Percentiles rank a stretch among this genome's conserved stretches.
Evolutionary conservation across 495 filamentous ascomycete species (phyloP).

Genomic region (Neurospora cerealis): DNA sequence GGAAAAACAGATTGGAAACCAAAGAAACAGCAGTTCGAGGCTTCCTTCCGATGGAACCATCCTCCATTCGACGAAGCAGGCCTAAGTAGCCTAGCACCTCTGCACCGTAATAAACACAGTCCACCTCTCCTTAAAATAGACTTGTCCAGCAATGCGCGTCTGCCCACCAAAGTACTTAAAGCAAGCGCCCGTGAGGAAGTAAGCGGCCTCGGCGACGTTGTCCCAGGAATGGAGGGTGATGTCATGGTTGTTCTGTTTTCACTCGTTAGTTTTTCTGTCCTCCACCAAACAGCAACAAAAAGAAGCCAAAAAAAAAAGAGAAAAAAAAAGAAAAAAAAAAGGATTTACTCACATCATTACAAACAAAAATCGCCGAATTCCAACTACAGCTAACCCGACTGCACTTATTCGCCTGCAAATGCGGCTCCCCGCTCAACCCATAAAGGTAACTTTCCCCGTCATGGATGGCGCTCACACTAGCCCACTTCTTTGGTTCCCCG

Average conservation of each 20-base stretch:
- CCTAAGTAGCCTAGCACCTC: neutral
- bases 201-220: neutral
- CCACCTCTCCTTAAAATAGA: neutral
- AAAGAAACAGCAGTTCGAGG: neutral
- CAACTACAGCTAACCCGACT: neutral
- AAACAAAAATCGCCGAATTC: neutral
- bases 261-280: no score
- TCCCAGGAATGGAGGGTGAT: neutral
- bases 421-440: neutral
- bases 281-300: no score
- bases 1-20: neutral
- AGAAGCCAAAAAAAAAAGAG: no score
- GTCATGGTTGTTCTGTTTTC: neutral
- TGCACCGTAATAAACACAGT: neutral
- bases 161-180: neutral
- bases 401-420: neutral
- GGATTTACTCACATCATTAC: neutral
- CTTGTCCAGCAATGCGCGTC: neutral
- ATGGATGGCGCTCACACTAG: neutral
- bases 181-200: neutral
- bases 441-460: neutral
- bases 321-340: no score
- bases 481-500: neutral
- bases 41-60: neutral
- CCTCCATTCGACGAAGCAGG: neutral